Conservation (phyloP, 192 early-diverging fungal species). For the Coemansia sp. region DNA sequence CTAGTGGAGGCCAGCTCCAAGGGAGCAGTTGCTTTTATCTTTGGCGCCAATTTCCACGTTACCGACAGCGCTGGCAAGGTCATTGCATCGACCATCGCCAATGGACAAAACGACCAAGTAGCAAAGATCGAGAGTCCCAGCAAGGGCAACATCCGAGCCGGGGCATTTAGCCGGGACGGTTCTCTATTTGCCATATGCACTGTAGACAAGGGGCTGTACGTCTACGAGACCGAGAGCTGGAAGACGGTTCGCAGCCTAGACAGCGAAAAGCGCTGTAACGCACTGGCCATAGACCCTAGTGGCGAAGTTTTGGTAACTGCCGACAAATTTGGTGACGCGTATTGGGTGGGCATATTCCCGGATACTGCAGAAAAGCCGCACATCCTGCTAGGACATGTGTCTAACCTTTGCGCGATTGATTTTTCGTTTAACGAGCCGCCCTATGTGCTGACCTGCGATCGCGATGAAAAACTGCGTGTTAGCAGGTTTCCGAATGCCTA, state of each 20-base stretch:
- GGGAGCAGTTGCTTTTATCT: constrained; percentile 25
- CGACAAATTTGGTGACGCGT: constrained; percentile 97
- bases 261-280: constrained; percentile 70
- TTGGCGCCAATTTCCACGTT: constrained; percentile 27
- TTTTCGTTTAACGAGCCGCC: constrained; percentile 56
- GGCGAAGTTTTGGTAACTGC: constrained; percentile 68
- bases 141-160: constrained; percentile 49
- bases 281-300: constrained; percentile 65
- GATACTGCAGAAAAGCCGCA: constrained; percentile 19
- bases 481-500: constrained; percentile 86
- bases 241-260: constrained; percentile 46
- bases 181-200: constrained; percentile 61
- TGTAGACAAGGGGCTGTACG: constrained; percentile 65
- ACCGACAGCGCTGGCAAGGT: constrained; percentile 29
- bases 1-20: constrained; percentile 34
- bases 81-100: constrained; percentile 25
- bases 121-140: constrained; percentile 26
- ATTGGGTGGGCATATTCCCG: constrained; percentile 20
- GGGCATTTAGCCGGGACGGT: constrained; percentile 61
- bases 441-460: constrained; percentile 85
- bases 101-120: neutral
- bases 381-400: constrained; percentile 86
- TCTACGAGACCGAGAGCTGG: constrained; percentile 67
- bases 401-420: constrained; percentile 85
- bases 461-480: constrained; percentile 98